Evolutionary conservation across 345 rosid species (phyloP).

Genomic region (Acer negundo): DNA sequence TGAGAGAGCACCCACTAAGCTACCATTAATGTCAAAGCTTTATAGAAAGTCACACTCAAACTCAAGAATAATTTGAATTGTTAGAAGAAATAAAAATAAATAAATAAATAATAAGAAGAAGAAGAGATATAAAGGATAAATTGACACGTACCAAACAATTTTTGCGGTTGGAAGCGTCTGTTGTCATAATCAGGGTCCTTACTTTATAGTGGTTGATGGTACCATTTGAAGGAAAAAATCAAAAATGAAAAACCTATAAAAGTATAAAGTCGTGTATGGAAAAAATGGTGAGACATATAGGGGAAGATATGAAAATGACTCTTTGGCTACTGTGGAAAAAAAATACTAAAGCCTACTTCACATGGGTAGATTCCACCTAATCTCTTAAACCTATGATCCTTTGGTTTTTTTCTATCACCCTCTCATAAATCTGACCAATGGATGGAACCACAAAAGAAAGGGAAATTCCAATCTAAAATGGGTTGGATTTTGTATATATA

Average conservation of each 20-base stretch:
- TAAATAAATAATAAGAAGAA: neutral
- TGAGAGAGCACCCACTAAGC: neutral
- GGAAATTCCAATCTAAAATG: neutral
- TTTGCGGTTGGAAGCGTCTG: neutral
- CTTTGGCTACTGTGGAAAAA: neutral
- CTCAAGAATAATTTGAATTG: neutral
- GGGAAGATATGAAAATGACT: slow-evolving; percentile 10
- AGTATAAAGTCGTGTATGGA: neutral
- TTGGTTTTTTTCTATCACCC: neutral
- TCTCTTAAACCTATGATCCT: neutral
- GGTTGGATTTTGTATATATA: neutral
- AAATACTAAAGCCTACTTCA: neutral
- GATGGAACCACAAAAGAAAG: neutral
- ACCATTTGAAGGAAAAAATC: neutral
- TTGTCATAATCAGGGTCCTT: neutral
- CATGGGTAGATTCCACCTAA: slow-evolving; percentile 16
- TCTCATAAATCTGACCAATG: neutral
- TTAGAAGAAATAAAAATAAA: neutral
- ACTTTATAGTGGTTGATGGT: neutral
- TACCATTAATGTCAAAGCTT: neutral
- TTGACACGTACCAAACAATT: neutral
- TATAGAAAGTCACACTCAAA: neutral
- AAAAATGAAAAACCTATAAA: neutral
- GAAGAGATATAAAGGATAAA: neutral
- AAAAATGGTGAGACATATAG: slow-evolving; percentile 1